Percentiles rank a stretch among this genome's conserved stretches.
Evolutionary conservation across 1,284 basidiomycete species (phyloP).

Genomic region (Porogramme epimiltina): DNA sequence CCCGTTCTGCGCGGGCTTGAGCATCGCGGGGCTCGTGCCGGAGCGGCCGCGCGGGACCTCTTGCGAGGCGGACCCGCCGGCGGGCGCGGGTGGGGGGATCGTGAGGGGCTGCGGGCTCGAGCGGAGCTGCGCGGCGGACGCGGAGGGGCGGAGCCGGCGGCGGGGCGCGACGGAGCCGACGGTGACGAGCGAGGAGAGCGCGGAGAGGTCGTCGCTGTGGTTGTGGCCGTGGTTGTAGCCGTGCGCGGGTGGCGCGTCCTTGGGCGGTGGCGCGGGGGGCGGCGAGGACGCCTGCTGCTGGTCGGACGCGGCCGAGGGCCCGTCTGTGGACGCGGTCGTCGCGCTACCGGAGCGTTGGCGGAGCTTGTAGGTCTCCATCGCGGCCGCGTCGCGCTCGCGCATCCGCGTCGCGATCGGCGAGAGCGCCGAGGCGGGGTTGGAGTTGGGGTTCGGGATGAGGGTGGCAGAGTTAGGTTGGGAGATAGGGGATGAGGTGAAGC

Average conservation of each 20-base stretch:
- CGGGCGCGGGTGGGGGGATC: conserved; percentile 29
- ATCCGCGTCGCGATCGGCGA: conserved; percentile 78
- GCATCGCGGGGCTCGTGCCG: conserved; percentile 64
- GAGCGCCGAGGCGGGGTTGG: conserved; percentile 50
- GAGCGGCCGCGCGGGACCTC: conserved; percentile 55
- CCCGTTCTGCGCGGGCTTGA: too few species aligned
- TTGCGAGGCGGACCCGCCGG: neutral
- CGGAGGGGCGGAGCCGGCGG: conserved; percentile 64
- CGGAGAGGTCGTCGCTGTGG: conserved; percentile 51
- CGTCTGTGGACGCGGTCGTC: conserved; percentile 69
- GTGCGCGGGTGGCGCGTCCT: conserved; percentile 38
- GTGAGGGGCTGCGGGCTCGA: conserved; percentile 41
- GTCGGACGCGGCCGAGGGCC: conserved; percentile 45
- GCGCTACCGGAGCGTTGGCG: conserved; percentile 79
- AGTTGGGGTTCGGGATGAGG: conserved; percentile 28
- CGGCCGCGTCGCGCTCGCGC: conserved; percentile 78
- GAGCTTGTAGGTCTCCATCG: conserved; percentile 80
- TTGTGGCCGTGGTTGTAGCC: too few species aligned
- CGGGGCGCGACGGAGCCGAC: conserved; percentile 62
- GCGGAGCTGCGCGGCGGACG: conserved; percentile 75
- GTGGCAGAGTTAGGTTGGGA: conserved; percentile 40
- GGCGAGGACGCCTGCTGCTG: conserved; percentile 48
- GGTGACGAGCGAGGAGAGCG: conserved; percentile 46
- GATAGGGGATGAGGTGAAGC: conserved; percentile 46
- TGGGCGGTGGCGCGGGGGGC: conserved; percentile 48